These are phyloP conservation scores for Telopea speciosissima DNA, from an alignment of 177 flowering plant species.

Conservation along the genomic window DNA sequence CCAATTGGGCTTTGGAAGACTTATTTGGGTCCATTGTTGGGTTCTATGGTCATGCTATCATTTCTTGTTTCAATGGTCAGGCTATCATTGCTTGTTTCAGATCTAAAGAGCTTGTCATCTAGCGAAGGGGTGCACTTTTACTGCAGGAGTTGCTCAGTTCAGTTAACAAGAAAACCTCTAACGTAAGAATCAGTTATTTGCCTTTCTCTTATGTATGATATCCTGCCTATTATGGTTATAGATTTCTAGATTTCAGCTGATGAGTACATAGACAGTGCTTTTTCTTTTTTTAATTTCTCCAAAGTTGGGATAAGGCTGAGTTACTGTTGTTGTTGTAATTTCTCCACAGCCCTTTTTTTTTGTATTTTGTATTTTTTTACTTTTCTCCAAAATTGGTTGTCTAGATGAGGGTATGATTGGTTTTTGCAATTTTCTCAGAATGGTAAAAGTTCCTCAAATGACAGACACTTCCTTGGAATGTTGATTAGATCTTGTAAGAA, in stretches of 20 bases:
- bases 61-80: too few species aligned
- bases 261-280: not conserved
- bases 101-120: conserved; percentile 46
- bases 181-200: conserved; percentile 35
- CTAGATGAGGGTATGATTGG: too few species aligned
- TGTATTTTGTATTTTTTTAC: too few species aligned
- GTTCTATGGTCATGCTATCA: too few species aligned
- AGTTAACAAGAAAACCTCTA: conserved; percentile 48
- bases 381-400: not conserved
- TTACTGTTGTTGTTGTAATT: too few species aligned
- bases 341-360: too few species aligned
- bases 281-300: not conserved
- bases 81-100: conserved; percentile 33
- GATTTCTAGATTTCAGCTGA: not conserved
- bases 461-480: not conserved
- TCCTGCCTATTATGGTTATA: not conserved
- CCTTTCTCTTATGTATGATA: not conserved
- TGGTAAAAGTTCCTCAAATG: not conserved
- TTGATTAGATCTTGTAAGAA: too few species aligned
- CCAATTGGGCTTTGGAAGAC: too few species aligned
- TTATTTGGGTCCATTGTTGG: too few species aligned
- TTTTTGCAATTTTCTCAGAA: not conserved
- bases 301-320: too few species aligned
- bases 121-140: conserved; percentile 51
- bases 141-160: conserved; percentile 67